These are phyloP conservation scores for Bothriochloa decipiens DNA, from an alignment of 176 grass and related monocot species.

Conservation along the genomic window DNA sequence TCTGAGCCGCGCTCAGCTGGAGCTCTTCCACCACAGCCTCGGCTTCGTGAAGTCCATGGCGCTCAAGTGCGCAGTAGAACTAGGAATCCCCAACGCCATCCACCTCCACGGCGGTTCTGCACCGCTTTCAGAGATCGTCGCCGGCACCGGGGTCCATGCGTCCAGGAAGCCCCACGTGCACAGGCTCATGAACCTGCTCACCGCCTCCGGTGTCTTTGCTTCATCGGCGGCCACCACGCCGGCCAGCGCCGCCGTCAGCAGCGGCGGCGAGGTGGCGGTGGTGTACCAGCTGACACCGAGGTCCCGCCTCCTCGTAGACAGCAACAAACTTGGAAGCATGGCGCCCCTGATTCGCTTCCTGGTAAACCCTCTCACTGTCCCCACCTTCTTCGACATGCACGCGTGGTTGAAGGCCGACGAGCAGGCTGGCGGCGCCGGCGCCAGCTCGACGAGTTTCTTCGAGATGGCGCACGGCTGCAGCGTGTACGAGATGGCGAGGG, in stretches of 20 bases:
- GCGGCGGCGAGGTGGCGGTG: background rate
- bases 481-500: background rate
- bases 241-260: background rate
- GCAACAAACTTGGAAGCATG: background rate
- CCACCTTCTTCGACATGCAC: slow-evolving; percentile 9
- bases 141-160: background rate
- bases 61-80: background rate
- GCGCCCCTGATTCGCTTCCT: background rate
- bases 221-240: background rate
- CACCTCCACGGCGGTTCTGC: background rate
- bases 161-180: background rate
- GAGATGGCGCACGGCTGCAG: background rate
- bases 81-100: background rate
- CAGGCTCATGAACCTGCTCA: background rate
- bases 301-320: background rate
- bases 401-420: background rate
- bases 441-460: background rate
- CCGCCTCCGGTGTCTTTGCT: background rate
- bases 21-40: background rate
- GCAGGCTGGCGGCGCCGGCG: background rate
- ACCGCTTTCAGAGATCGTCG: background rate
- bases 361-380: background rate
- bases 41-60: background rate
- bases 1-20: background rate
- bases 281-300: background rate